Evolutionary conservation across 495 filamentous ascomycete genomes (phyloP), one percentile per base, ranked within the genome.

Genomic region (Physcia stellaris): DNA sequence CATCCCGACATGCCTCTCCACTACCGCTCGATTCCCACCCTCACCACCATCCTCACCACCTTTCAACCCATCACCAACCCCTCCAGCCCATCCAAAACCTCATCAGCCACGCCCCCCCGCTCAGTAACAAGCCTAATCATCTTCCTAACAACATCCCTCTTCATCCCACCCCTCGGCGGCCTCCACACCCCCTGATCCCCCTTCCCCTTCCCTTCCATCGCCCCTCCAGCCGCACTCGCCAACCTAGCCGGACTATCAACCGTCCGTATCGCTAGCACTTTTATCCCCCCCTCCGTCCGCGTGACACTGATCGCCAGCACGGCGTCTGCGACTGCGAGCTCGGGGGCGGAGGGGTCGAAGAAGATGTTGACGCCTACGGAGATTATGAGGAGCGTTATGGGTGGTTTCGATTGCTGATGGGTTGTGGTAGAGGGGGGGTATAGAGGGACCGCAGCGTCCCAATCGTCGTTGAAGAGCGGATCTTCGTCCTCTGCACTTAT

Each of bases 391-490:
- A 96, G 66, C 3, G 86, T 94, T 40, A 98, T 68, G 1, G 90
- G 87, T 15, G 92, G 86, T 16, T 75, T 55, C 18, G 51, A 41
- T 4, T 45, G 26, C 11, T 38, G n/a, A 3, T 27, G 24, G 24
- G 44, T 40, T 26, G 40, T 34, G 22, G 43, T 44, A 30, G 54
- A 39, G 26, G 70, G 64, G 1, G 81, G 74, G 62, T 87, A 99
- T 16, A 99, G 66, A 35, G 77, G 73, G 27, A 73, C 57, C 2
- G 86, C 73, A 24, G 77, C 81, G 24, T 77, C 81, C 92, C 92
- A 99, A 60, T 99, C 90, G 62, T 99, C 92, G 65, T 94, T 80
- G 65, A 99, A 96, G 50, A 94, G 76, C 2, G 92, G 92, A 51
- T 99, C 92, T 61, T 99, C 90, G 54, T 93, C 86, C 38, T 68